Conservation (phyloP, 140 eudicot species). For the Ambrosia hybrid region DNA sequence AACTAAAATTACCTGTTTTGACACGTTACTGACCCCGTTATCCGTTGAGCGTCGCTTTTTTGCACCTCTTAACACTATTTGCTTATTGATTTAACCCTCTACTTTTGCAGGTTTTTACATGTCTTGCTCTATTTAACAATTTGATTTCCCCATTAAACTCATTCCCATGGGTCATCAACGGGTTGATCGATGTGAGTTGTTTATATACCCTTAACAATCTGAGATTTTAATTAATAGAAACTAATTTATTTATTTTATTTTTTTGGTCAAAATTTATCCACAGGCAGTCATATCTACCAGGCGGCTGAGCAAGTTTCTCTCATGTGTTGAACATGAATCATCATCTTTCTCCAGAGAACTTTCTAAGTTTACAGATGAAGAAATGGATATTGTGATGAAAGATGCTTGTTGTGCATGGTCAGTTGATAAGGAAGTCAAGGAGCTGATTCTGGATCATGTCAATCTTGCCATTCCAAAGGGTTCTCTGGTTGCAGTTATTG, state of each 20-base stretch:
- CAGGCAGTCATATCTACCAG: constrained; percentile 85
- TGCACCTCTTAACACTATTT: neutral
- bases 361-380: constrained; percentile 32
- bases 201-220: constrained; percentile 5
- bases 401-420: constrained; percentile 82
- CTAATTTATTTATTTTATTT: neutral
- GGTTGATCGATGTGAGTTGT: constrained; percentile 80
- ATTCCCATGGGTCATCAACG: constrained; percentile 98
- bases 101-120: constrained; percentile 84
- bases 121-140: constrained; percentile 88
- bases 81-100: neutral
- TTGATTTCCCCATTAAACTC: constrained; percentile 92
- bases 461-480: constrained; percentile 67
- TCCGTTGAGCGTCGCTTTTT: too few species aligned
- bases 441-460: constrained; percentile 53
- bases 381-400: constrained; percentile 50
- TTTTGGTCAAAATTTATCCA: constrained; percentile 15
- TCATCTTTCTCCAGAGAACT: constrained; percentile 17
- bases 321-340: constrained; percentile 53
- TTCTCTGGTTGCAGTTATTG: constrained; percentile 74
- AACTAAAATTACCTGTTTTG: neutral
- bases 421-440: constrained; percentile 44
- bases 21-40: neutral
- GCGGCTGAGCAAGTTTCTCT: constrained; percentile 82
- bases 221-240: neutral